Conservation (phyloP, 1,284 basidiomycete species). For the Rugiboletus extremiorientalis region DNA sequence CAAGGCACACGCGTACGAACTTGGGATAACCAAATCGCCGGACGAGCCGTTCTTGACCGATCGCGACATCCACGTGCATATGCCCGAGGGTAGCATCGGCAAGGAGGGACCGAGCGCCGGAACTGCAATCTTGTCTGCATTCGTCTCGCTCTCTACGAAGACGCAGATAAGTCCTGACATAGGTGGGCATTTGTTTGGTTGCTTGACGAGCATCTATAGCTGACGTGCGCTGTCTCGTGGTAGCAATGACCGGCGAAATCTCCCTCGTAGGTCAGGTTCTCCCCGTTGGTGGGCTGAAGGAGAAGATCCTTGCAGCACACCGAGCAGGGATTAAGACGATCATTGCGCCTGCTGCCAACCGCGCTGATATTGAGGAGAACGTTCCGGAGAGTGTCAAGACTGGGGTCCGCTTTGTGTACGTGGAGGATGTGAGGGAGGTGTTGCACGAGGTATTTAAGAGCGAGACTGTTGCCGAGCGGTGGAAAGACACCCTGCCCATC, state of each 20-base stretch:
- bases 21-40: constrained; percentile 78
- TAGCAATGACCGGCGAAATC: constrained; percentile 96
- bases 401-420: constrained; percentile 91
- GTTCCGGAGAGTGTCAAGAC: constrained; percentile 93
- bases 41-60: constrained; percentile 82
- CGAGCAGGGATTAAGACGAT: constrained; percentile 92
- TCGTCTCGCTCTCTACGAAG: constrained; percentile 89
- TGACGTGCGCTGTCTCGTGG: background rate
- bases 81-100: constrained; percentile 96
- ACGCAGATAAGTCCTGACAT: constrained; percentile 83
- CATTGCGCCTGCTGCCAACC: constrained; percentile 84
- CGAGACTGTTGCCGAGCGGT: constrained; percentile 57
- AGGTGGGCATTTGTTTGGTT: constrained; percentile 48
- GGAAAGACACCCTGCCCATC: constrained; percentile 56
- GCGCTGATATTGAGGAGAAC: constrained; percentile 93
- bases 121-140: constrained; percentile 88
- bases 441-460: constrained; percentile 81
- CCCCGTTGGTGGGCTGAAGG: constrained; percentile 91
- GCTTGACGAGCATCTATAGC: background rate
- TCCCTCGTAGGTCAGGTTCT: constrained; percentile 90
- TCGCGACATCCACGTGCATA: constrained; percentile 89
- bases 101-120: constrained; percentile 98
- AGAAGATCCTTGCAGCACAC: constrained; percentile 94
- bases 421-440: constrained; percentile 88
- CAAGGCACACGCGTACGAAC: constrained; percentile 84